Conservation (phyloP, 2,329 filamentous ascomycete genomes). For the Epichloe coenophiala region DNA sequence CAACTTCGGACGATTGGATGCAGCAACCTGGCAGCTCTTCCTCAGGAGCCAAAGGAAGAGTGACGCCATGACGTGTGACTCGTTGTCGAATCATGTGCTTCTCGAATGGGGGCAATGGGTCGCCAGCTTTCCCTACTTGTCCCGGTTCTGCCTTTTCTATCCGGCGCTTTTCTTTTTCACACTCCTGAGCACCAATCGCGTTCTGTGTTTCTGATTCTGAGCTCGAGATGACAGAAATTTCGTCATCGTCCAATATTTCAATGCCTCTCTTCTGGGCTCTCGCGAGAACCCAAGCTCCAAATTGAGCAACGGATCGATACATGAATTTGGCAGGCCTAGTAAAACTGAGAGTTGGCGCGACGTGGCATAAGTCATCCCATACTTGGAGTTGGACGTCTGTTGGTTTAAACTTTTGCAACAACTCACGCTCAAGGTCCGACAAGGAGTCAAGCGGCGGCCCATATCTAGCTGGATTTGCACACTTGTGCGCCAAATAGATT, state of each 20-base stretch:
- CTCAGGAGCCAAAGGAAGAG: conserved; percentile 52
- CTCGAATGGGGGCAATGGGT: conserved; percentile 65
- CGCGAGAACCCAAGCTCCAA: conserved; percentile 82
- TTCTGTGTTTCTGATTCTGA: conserved; percentile 29
- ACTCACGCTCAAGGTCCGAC: conserved; percentile 45
- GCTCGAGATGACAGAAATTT: conserved; percentile 58
- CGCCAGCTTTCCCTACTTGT: conserved; percentile 72
- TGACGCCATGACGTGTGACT: conserved; percentile 64
- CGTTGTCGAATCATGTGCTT: conserved; percentile 87
- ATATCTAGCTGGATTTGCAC: conserved; percentile 69
- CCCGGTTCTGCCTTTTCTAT: conserved; percentile 12
- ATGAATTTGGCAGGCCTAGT: conserved; percentile 93
- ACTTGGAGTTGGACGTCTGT: conserved; percentile 91
- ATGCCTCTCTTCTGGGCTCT: conserved; percentile 68
- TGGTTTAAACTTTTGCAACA: conserved; percentile 55
- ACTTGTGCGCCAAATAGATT: conserved; percentile 89
- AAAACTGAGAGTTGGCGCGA: conserved; percentile 84
- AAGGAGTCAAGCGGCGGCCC: conserved; percentile 52
- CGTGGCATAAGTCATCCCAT: conserved; percentile 92
- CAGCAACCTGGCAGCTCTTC: conserved; percentile 52
- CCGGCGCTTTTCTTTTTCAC: conserved; percentile 7
- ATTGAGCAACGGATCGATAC: conserved; percentile 85
- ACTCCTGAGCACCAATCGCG: conserved; percentile 11
- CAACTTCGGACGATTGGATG: conserved; percentile 51
- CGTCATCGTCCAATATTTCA: conserved; percentile 68